Percentiles rank a stretch among this genome's conserved stretches.
Evolutionary conservation across 495 filamentous ascomycete species (phyloP).

Genomic region (Penicillium paxilli): DNA sequence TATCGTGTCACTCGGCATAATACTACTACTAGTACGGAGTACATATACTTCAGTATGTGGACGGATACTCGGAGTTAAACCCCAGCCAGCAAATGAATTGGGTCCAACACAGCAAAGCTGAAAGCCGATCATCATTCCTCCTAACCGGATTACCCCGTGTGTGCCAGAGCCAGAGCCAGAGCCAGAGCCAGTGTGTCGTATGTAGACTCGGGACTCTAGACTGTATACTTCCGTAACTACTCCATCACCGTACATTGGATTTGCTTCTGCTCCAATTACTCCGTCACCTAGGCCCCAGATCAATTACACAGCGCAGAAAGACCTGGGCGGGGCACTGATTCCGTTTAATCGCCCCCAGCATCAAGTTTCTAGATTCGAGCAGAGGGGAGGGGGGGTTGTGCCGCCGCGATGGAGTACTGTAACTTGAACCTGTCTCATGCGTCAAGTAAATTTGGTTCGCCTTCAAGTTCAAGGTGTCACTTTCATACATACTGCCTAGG

Average conservation of each 20-base stretch:
- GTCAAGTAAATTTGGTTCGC: neutral
- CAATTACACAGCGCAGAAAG: slow-evolving; percentile 16
- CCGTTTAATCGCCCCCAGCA: slow-evolving; percentile 8
- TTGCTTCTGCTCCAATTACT: slow-evolving; percentile 8
- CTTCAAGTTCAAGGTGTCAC: no score
- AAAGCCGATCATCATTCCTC: neutral
- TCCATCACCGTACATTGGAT: neutral
- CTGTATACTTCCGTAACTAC: neutral
- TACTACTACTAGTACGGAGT: neutral
- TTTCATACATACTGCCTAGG: no score
- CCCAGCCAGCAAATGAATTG: neutral
- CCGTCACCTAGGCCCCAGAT: slow-evolving; percentile 6
- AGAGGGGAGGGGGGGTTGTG: neutral
- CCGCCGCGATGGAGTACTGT: neutral
- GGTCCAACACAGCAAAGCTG: neutral
- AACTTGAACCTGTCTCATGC: slow-evolving; percentile 2
- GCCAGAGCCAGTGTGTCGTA: no score
- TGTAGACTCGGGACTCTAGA: no score
- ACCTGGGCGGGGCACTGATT: slow-evolving; percentile 18
- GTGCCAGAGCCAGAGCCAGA: no score
- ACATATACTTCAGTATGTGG: neutral
- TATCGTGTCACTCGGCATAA: neutral
- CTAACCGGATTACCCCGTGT: slow-evolving; percentile 6
- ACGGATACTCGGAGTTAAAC: no score
- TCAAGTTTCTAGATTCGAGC: slow-evolving; percentile 12